Evolutionary conservation across 2,329 filamentous ascomycete species (phyloP).

Genomic region (Aspergillus viridinutans): DNA sequence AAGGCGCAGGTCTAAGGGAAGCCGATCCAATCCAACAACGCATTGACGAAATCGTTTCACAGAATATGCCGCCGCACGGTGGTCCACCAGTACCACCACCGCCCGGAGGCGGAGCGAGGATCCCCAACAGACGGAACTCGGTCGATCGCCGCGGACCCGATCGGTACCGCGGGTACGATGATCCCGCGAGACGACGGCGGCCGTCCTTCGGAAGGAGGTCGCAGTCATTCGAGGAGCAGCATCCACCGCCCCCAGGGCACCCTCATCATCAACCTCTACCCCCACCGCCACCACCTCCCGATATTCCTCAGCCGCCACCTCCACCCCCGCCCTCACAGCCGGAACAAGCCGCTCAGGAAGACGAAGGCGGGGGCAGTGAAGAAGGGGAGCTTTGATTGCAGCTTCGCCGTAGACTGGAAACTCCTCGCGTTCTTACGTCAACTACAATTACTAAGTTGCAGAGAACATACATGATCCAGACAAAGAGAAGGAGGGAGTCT

Average conservation of each 20-base stretch:
- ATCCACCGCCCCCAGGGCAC: neutral
- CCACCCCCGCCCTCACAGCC: slow-evolving; percentile 3
- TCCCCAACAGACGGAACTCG: neutral
- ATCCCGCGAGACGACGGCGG: slow-evolving; percentile 11
- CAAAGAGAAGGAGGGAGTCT: neutral
- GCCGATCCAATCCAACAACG: slow-evolving; percentile 32
- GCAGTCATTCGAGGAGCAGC: slow-evolving; percentile 4
- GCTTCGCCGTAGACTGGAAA: neutral
- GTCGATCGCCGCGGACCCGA: slow-evolving; percentile 12
- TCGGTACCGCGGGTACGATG: slow-evolving; percentile 15
- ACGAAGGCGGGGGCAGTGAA: slow-evolving; percentile 39
- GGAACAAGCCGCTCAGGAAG: slow-evolving; percentile 10
- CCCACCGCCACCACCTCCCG: slow-evolving; percentile 17
- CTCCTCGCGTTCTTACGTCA: neutral
- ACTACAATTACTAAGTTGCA: neutral
- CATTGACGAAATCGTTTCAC: slow-evolving; percentile 34
- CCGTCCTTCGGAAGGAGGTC: slow-evolving; percentile 3
- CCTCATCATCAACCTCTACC: neutral
- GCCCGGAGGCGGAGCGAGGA: neutral
- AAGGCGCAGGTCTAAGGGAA: slow-evolving; percentile 3
- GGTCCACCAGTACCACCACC: neutral
- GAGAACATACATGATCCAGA: neutral
- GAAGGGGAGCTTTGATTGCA: slow-evolving; percentile 37
- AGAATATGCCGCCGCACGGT: slow-evolving; percentile 16
- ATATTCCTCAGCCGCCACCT: slow-evolving; percentile 4